Base-by-base conservation (phyloP, 1,284 basidiomycete genomes). In the Marasmius fiardii region DNA sequence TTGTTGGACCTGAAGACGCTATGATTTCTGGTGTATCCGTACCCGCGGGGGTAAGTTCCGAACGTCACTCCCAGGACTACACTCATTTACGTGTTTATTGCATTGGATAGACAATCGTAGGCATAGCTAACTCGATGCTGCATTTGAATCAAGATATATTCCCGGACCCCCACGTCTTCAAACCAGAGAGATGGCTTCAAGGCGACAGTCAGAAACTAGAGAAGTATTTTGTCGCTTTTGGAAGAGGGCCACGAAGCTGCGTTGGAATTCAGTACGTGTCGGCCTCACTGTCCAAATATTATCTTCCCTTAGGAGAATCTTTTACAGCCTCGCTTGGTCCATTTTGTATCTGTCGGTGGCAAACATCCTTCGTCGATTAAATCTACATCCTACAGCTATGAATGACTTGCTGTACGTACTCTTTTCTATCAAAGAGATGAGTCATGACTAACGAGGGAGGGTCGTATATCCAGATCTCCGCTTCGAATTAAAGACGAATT, bases 241-340 rank as follows among this genome's bases (percentile, higher is more conserved):
- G 59, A 5, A 62, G 58, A 43, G 65, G 65, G 3, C 64, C 65
- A 16, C 47, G 65, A 18, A 65, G 63, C 44, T 66, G 65, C 43
- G 41, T 66, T 14, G 65, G 64, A 12, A 60, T 64, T 21, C 66
- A 66, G 65, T 66, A 26, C 35, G 64, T 20, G 6, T 18, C 33
- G 2, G 14, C 11, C 26, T 8, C 18, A 18, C n/a, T 10, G n/a
- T 31, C 10, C 26, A 26, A 11, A 26, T 31, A 16, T 31, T 26
- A 5, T 24, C 8, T n/a, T 26, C 33, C 12, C 14, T 20, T 49
- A 12, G 10, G 8, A 45, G 44, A 3, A 2, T 20, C 39, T 41
- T 7, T 41, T 41, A 24, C 14, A 49, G 47, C 26, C 23, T 49
- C 8, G 47, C 47, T 2, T 49, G 47, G 47, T 49, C 26, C 16